Percentiles rank a stretch among this genome's conserved stretches.
Evolutionary conservation across 179 eudicot genomes (phyloP).

Genomic region (Beta corolliflora): DNA sequence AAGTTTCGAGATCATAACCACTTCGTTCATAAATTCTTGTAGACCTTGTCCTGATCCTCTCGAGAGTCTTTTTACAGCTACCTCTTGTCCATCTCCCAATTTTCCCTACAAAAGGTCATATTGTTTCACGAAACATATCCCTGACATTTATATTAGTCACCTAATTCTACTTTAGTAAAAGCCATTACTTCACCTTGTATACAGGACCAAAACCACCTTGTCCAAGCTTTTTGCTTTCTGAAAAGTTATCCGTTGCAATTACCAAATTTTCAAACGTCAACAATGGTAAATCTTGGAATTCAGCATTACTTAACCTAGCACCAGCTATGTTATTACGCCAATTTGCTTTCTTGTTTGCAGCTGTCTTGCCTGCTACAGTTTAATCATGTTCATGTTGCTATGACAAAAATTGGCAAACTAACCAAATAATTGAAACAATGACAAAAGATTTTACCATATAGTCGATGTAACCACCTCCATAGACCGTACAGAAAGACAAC

Average conservation of each 20-base stretch:
- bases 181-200: background rate
- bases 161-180: background rate
- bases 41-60: constrained; percentile 15
- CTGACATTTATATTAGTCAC: background rate
- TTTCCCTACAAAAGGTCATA: constrained; percentile 1
- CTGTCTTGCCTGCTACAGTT: background rate
- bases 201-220: constrained; percentile 13
- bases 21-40: constrained; percentile 22
- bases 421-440: background rate
- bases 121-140: background rate
- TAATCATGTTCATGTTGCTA: background rate
- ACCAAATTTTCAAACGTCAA: background rate
- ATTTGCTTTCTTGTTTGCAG: background rate
- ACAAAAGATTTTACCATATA: background rate
- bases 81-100: constrained; percentile 8
- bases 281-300: constrained; percentile 1
- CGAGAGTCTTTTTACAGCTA: constrained; percentile 25
- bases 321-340: background rate
- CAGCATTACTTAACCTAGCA: background rate
- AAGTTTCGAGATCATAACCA: constrained; percentile 18
- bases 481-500: background rate
- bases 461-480: constrained; percentile 12
- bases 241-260: background rate
- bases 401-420: background rate
- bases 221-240: constrained; percentile 6